Percentiles rank a stretch among this genome's conserved stretches.
Conservation (phyloP, 768 basidiomycete species). For the Podaxis rugospora region DNA sequence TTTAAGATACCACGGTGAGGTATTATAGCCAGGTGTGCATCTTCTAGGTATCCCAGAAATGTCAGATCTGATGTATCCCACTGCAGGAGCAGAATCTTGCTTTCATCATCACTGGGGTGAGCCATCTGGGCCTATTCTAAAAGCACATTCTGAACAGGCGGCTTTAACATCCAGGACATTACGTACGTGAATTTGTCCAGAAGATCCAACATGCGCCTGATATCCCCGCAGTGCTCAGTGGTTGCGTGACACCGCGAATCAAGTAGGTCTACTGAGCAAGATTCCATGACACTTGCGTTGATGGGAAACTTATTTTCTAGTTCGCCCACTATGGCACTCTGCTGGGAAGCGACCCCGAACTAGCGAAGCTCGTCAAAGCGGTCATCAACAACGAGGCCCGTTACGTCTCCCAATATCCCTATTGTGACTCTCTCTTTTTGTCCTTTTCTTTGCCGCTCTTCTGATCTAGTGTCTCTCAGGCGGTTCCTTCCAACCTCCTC, state of each 20-base stretch:
- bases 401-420: constrained; percentile 69
- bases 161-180: constrained; percentile 48
- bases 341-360: constrained; percentile 48
- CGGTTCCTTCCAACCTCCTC: constrained; percentile 77
- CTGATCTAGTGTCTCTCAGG: constrained; percentile 23
- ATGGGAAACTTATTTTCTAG: constrained; percentile 26
- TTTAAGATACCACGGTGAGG: constrained; percentile 70
- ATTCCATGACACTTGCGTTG: not conserved
- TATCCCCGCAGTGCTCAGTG: constrained; percentile 61
- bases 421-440: constrained; percentile 40
- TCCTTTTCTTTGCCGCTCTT: not conserved
- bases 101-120: constrained; percentile 76
- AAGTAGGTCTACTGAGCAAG: constrained; percentile 33
- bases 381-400: constrained; percentile 79
- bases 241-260: constrained; percentile 80
- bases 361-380: constrained; percentile 69
- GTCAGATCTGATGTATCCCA: too few relatives aligned
- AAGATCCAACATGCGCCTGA: not conserved
- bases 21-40: constrained; percentile 58
- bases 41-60: not conserved
- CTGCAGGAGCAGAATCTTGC: constrained; percentile 50
- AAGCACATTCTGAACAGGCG: not conserved
- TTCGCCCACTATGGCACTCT: constrained; percentile 68
- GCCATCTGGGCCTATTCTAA: constrained; percentile 17
- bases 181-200: constrained; percentile 41